These are phyloP conservation scores for Kondoa subrosea DNA, from an alignment of 768 basidiomycete species.

Conservation along the genomic window DNA sequence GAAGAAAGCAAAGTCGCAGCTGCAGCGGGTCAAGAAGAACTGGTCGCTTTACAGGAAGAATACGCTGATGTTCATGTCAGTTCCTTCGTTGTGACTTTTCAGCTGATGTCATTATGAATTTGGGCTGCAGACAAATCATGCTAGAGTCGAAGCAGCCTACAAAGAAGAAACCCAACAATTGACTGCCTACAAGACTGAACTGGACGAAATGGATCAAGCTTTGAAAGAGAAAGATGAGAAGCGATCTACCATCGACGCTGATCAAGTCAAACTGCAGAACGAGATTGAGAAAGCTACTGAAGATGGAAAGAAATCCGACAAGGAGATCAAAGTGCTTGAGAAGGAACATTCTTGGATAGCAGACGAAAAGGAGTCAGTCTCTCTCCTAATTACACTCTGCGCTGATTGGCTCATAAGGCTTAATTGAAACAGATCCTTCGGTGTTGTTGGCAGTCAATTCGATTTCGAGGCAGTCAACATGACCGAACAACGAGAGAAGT, in stretches of 20 bases:
- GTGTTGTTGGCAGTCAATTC: conserved; percentile 60
- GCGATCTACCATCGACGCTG: conserved; percentile 50
- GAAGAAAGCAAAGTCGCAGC: conserved; percentile 39
- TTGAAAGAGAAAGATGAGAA: conserved; percentile 66
- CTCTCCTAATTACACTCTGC: neutral
- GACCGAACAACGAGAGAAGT: conserved; percentile 44
- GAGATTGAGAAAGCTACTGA: conserved; percentile 47
- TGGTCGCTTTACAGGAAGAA: conserved; percentile 39
- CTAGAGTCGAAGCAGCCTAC: conserved; percentile 52
- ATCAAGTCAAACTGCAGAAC: conserved; percentile 51
- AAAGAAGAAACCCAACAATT: conserved; percentile 74
- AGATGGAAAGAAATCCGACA: conserved; percentile 46
- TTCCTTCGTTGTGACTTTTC: neutral
- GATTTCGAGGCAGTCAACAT: conserved; percentile 59
- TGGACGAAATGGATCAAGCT: conserved; percentile 61
- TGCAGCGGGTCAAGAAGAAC: conserved; percentile 45
- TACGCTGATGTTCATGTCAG: neutral
- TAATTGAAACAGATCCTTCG: conserved; percentile 73
- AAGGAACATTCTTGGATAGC: conserved; percentile 71
- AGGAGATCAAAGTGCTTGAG: conserved; percentile 50
- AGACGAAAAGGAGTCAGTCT: conserved; percentile 65
- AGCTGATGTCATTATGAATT: neutral
- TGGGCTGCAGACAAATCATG: conserved; percentile 39
- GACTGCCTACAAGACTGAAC: conserved; percentile 69
- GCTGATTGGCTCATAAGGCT: neutral